phyloP scores from a whole-genome alignment of 441 rosid species.

The Euphorbia celastroides region DNA sequence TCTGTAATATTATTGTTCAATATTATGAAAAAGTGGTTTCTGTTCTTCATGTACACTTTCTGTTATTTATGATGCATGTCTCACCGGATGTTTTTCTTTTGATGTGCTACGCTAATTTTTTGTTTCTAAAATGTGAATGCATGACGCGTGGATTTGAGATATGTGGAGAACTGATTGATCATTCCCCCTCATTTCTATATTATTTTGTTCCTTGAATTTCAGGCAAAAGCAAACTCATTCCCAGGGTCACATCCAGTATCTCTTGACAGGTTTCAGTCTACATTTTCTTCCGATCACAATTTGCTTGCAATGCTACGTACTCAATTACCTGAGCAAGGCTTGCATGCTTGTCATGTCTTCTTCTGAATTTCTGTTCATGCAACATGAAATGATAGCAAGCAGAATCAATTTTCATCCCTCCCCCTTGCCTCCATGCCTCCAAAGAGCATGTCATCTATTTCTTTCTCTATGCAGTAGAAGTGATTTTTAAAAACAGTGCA shows the following conservation, averaged over 20 bases:
- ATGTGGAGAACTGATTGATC: not conserved
- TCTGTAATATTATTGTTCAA: not conserved
- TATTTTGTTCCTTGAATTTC: slow-evolving; percentile 26
- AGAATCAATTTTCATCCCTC: not conserved
- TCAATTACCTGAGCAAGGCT: not conserved
- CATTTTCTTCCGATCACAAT: slow-evolving; percentile 3
- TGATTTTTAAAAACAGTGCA: not conserved
- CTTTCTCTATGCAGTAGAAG: not conserved
- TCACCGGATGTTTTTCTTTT: not conserved
- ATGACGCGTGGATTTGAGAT: not conserved
- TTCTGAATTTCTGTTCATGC: not conserved
- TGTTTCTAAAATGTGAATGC: not conserved
- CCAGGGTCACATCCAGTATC: slow-evolving; percentile 99
- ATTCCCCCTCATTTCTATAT: slow-evolving; percentile 5
- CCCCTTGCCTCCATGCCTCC: not conserved
- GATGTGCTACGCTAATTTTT: not conserved
- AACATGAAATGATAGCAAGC: slow-evolving; percentile 1
- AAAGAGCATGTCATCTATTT: not conserved
- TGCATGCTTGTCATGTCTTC: slow-evolving; percentile 16
- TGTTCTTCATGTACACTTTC: not conserved
- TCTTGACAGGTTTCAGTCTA: slow-evolving; percentile 64
- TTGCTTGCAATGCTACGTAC: not conserved
- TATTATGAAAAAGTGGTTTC: not conserved
- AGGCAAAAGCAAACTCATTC: slow-evolving; percentile 78
- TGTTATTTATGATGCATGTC: not conserved